Conservation (phyloP, 2,329 filamentous ascomycete genomes). For the Nigrograna mackinnonii region DNA sequence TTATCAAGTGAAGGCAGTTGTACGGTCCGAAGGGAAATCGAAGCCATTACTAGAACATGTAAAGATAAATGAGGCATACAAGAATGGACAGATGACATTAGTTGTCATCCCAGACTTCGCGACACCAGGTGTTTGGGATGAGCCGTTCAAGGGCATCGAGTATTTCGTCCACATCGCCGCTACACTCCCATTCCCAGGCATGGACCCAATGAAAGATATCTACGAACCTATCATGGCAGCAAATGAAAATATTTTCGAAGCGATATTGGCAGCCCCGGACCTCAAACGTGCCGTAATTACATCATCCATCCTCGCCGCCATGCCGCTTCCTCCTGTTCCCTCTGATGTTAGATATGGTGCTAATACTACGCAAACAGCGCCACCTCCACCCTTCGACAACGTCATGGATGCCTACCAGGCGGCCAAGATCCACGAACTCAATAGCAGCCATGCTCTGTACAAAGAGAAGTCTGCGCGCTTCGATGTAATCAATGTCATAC, state of each 20-base stretch:
- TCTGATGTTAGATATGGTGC: too few relatives aligned
- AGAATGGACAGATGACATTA: background rate
- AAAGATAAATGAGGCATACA: background rate
- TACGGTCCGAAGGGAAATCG: background rate
- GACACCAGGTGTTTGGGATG: background rate
- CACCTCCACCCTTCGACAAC: background rate
- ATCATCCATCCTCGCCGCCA: background rate
- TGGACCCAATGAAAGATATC: slow-evolving; percentile 3
- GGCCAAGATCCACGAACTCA: background rate
- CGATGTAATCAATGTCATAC: slow-evolving; percentile 1
- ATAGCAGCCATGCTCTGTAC: background rate
- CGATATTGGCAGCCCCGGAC: background rate
- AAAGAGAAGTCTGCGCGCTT: background rate
- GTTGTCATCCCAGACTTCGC: background rate
- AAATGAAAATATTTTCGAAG: background rate
- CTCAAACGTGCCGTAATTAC: background rate
- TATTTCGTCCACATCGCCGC: slow-evolving; percentile 5
- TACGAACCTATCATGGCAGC: slow-evolving; percentile 1
- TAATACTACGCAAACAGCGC: background rate
- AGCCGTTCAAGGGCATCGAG: background rate
- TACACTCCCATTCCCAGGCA: background rate
- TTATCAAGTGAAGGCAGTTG: background rate
- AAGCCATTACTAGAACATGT: background rate
- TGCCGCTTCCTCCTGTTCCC: background rate
- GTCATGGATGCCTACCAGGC: slow-evolving; percentile 3